Evolutionary conservation across 768 basidiomycete species (phyloP), one percentile per base, ranked within the genome.

Genomic region (Pholiota molesta): DNA sequence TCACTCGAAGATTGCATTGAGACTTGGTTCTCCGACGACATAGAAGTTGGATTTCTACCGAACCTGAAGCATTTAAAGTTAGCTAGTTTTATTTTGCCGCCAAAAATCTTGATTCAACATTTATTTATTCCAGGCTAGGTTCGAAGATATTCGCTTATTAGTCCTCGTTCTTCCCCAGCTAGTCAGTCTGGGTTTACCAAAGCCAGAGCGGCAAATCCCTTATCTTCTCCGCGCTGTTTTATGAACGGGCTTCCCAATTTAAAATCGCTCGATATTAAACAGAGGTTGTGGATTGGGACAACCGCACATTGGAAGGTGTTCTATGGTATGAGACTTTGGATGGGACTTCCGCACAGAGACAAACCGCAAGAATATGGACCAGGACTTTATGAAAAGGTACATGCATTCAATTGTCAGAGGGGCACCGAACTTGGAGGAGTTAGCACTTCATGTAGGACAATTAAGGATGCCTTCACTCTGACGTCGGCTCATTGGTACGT

Each of bases 141-240:
- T 61, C 53, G 7, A 51, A 4, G 67, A 68, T 52, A 61, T 62
- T 3, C 60, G 55, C 6, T 1, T 2, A n/a, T 44, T 44, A 9
- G 42, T 44, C 3, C 42, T n/a, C 6, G 6, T 44, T 4, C 42
- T 44, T 44, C 19, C 42, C 1, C 42, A 44, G 42, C 42, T 44
- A 1, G 9, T 60, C 11, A 52, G 59, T 26, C 53, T 68, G 16
- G 51, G 6, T 33, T 68, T 33, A n/a, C 37, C 19, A 51, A 1
- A 64, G 54, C n/a, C 26, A 62, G 6, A 66, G 68, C 8, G 59
- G 60, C 69, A 70, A 39, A 61, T 68, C n/a, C 65, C 69, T 0
- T 70, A 66, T 55, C 65, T 69, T 4, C 58, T 70, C 8, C 67
- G 66, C 13, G 26, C 31, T 5, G 39, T 68, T 5, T 42, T 66